These are phyloP conservation scores for Talaromyces sp. DNA, from an alignment of 2,329 filamentous ascomycete genomes.

Conservation along the genomic window DNA sequence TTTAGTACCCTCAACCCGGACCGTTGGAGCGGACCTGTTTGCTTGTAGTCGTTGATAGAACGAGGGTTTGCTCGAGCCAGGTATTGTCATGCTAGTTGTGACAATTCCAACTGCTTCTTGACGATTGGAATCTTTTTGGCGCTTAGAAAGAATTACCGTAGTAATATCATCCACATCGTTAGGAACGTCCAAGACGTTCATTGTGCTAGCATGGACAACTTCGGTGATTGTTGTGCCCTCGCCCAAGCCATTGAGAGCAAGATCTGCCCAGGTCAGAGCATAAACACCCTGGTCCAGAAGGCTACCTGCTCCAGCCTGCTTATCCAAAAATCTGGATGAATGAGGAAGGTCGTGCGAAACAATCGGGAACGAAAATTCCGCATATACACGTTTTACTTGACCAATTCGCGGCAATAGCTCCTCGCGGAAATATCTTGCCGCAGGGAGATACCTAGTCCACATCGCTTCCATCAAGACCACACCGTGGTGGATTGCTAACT, in stretches of 20 bases:
- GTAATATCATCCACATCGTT: conserved; percentile 31
- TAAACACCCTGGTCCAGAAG: conserved; percentile 77
- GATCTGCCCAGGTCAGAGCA: conserved; percentile 67
- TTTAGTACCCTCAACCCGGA: conserved; percentile 27
- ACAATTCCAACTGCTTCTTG: conserved; percentile 21
- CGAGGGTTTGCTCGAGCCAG: conserved; percentile 24
- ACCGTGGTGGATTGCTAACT: conserved; percentile 14
- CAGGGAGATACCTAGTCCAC: conserved; percentile 30
- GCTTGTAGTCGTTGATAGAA: conserved; percentile 24
- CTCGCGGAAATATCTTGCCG: conserved; percentile 34
- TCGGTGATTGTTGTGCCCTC: conserved; percentile 15
- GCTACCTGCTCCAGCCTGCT: conserved; percentile 70
- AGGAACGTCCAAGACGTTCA: conserved; percentile 22
- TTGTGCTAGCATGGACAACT: conserved; percentile 24
- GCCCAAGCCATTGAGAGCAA: conserved; percentile 20
- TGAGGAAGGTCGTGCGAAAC: conserved; percentile 23
- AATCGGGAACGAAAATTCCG: conserved; percentile 29
- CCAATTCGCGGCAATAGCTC: conserved; percentile 55
- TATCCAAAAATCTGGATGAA: conserved; percentile 67
- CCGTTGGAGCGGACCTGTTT: conserved; percentile 23
- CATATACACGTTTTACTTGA: conserved; percentile 46
- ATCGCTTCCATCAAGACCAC: conserved; percentile 31
- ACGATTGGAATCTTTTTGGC: conserved; percentile 16
- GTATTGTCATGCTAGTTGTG: conserved; percentile 27
- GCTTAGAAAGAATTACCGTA: conserved; percentile 27